Conservation (phyloP, 768 basidiomycete genomes). For the Russula ochroleuca region DNA sequence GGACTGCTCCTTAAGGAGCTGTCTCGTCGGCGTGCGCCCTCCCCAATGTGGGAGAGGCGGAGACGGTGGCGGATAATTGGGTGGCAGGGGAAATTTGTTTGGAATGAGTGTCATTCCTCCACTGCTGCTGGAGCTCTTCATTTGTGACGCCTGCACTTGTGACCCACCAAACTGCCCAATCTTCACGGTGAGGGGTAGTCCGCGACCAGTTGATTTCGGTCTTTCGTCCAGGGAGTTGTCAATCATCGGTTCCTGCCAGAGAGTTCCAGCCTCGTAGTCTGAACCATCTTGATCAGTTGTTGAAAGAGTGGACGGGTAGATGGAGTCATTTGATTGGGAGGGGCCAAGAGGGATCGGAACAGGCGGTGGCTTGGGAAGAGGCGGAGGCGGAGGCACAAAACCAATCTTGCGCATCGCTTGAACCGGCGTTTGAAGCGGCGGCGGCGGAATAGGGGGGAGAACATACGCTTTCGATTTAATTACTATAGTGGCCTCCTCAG, state of each 20-base stretch:
- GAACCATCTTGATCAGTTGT: slow-evolving; percentile 42
- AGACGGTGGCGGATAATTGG: slow-evolving; percentile 30
- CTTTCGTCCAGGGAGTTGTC: slow-evolving; percentile 13
- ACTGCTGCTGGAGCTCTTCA: slow-evolving; percentile 26
- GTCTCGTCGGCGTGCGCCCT: slow-evolving; percentile 29
- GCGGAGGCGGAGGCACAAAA: slow-evolving; percentile 27
- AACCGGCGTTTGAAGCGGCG: slow-evolving; percentile 17
- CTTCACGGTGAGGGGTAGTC: slow-evolving; percentile 28
- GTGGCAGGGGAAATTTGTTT: slow-evolving; percentile 29
- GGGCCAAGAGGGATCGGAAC: slow-evolving; percentile 14
- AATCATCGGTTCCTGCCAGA: slow-evolving; percentile 44
- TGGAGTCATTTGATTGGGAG: slow-evolving; percentile 3
- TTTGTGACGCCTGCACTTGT: slow-evolving; percentile 30
- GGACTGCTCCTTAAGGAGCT: slow-evolving; percentile 29
- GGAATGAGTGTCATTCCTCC: slow-evolving; percentile 39
- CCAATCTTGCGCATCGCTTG: slow-evolving; percentile 5
- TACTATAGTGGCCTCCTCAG: slow-evolving; percentile 23
- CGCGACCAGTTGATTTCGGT: slow-evolving; percentile 18
- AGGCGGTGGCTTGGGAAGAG: slow-evolving; percentile 21
- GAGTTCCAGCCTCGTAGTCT: slow-evolving; percentile 46
- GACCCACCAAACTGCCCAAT: slow-evolving; percentile 30
- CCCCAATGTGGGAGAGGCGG: slow-evolving; percentile 26
- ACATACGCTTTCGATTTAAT: slow-evolving; percentile 16
- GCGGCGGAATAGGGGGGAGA: slow-evolving; percentile 25
- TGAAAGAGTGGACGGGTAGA: slow-evolving; percentile 18